Base-by-base conservation (phyloP, 1,139 yeast species). In the Kurtzmaniella natalensis region DNA sequence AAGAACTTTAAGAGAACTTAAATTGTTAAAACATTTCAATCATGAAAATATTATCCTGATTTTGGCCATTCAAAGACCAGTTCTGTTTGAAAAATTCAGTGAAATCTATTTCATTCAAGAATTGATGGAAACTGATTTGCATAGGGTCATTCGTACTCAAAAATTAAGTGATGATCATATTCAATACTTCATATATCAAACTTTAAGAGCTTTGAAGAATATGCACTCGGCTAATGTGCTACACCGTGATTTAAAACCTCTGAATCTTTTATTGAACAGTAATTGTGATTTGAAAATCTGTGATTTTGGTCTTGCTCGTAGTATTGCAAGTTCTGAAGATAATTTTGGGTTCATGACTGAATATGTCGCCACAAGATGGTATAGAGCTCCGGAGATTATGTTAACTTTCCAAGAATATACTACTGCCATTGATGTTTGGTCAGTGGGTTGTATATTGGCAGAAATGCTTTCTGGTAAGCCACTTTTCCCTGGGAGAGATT, bases 341-440 rank as follows among this genome's bases (percentile, higher is more conserved):
- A 78, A 76, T 48, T 73, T 76, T 40, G 83, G 89, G 28, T 78
- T 80, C 55, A 74, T 92, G 84, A 92, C 98, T 3, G 97, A 92
- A 59, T 92, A 92, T 55, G 97, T 92, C 34, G 97, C 97, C 7
- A 92, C 98, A 5, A 68, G 97, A 48, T 89, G 97, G 97, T 89
- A 89, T 59, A 68, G 97, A 35, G 97, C 97, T 1, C 97, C 97
- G 0, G 97, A 89, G 53, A 89, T 89, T 54, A 89, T 89, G 97
- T 70, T 92, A 36, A 86, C 96, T 1, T 83, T 88, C 50, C 92
- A 89, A 41, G 89, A 85, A 53, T 92, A 92, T 60, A 84, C 96
- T 18, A 85, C 89, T 39, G 96, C 96, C 13, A 89, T 92, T 49
- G 98, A 92, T 59, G 80, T 89, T 41, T 92, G 98, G 98, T 82